phyloP scores from a whole-genome alignment of 768 basidiomycete species.

The Mycena filopes region DNA sequence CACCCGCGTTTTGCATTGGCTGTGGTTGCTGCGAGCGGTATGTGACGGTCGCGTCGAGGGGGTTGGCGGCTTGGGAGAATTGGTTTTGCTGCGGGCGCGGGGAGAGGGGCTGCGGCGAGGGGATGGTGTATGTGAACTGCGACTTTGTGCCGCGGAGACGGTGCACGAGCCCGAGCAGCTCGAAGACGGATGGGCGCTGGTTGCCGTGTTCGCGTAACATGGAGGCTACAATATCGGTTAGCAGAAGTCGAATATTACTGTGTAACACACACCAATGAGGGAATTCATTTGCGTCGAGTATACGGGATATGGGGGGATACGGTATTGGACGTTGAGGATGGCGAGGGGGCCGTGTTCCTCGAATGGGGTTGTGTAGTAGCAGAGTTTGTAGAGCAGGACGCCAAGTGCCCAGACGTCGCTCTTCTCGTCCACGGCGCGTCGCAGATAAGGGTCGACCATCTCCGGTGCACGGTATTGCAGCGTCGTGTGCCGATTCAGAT shows the following conservation, averaged over 20 bases:
- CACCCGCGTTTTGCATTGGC: slow-evolving; percentile 56
- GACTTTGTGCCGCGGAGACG: slow-evolving; percentile 89
- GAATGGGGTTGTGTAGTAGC: slow-evolving; percentile 99
- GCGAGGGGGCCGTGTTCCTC: slow-evolving; percentile 98
- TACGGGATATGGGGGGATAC: slow-evolving; percentile 87
- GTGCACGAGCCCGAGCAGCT: slow-evolving; percentile 86
- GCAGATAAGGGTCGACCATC: slow-evolving; percentile 92
- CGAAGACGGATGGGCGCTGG: slow-evolving; percentile 89
- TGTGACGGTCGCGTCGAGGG: slow-evolving; percentile 43
- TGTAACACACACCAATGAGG: slow-evolving; percentile 74
- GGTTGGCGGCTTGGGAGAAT: slow-evolving; percentile 42
- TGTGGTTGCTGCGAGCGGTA: slow-evolving; percentile 40
- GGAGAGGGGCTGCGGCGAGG: slow-evolving; percentile 57
- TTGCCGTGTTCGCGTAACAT: slow-evolving; percentile 94
- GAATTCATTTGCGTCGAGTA: slow-evolving; percentile 87
- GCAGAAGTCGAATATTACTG: slow-evolving; percentile 4
- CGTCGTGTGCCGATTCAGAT: slow-evolving; percentile 95
- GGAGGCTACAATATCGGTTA: slow-evolving; percentile 62
- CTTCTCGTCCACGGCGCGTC: slow-evolving; percentile 90
- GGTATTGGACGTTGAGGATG: slow-evolving; percentile 96
- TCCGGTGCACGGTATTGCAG: slow-evolving; percentile 98
- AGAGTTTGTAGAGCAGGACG: slow-evolving; percentile 96
- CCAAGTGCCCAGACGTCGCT: slow-evolving; percentile 99
- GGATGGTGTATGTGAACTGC: slow-evolving; percentile 74
- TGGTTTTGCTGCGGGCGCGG: slow-evolving; percentile 47